These are phyloP conservation scores for Wolfiporia cocos DNA, from an alignment of 1,284 basidiomycete species.

Conservation along the genomic window DNA sequence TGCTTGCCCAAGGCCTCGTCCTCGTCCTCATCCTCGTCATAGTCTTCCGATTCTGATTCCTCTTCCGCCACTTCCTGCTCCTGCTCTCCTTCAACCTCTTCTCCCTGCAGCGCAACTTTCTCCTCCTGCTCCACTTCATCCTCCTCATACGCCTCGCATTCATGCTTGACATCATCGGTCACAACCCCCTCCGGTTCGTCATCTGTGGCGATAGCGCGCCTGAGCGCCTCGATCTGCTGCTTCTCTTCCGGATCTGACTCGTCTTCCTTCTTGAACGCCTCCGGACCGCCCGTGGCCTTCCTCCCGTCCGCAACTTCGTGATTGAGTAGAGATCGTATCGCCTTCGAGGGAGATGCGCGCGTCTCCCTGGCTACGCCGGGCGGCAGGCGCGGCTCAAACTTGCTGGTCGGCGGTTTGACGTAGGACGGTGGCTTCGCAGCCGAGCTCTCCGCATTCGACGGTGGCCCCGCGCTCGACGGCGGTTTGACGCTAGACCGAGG, in stretches of 20 bases:
- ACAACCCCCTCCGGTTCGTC: constrained; percentile 2
- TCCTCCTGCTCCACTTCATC: no score
- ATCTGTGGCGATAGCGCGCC: constrained; percentile 7
- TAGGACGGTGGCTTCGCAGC: constrained; percentile 9
- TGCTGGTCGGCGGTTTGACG: constrained; percentile 25
- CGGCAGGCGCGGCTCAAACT: constrained; percentile 55
- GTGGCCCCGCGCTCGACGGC: no score
- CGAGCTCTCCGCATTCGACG: no score
- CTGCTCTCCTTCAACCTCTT: no score
- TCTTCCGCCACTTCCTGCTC: background rate
- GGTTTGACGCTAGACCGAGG: background rate
- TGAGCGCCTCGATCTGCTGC: constrained; percentile 5
- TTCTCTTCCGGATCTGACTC: constrained; percentile 11
- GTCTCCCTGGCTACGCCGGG: constrained; percentile 23
- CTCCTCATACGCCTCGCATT: constrained; percentile 6
- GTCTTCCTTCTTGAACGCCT: constrained; percentile 15
- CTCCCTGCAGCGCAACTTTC: no score
- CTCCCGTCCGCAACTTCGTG: constrained; percentile 7
- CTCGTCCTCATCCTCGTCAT: constrained; percentile 20
- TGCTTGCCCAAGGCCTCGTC: constrained; percentile 21
- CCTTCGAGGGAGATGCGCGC: constrained; percentile 9
- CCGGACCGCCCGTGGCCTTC: background rate
- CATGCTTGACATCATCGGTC: constrained; percentile 8
- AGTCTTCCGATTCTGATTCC: constrained; percentile 7
- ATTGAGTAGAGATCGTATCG: constrained; percentile 12